phyloP scores from a whole-genome alignment of 305 asterid species.

The Fraxinus sp. region DNA sequence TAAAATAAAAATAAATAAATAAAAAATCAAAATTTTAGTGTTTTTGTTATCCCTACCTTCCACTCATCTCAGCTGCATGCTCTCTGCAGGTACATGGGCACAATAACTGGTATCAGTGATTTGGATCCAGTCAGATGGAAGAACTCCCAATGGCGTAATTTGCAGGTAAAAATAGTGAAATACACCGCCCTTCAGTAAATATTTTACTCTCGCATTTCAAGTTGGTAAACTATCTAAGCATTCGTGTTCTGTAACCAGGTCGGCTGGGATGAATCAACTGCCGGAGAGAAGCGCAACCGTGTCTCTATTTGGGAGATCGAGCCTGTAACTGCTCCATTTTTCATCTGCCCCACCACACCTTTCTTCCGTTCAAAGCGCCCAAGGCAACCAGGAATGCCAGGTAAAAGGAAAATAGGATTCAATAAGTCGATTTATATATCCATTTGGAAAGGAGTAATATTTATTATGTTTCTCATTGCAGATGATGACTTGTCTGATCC shows the following conservation, averaged over 20 bases:
- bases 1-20: no score
- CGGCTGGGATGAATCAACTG: conserved; percentile 98
- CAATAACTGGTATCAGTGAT: conserved; percentile 87
- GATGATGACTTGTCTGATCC: conserved; percentile 79
- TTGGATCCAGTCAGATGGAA: conserved; percentile 92
- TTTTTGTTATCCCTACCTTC: neutral
- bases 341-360: conserved; percentile 85
- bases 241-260: conserved; percentile 45
- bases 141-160: conserved; percentile 96
- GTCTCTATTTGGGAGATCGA: conserved; percentile 99
- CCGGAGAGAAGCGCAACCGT: conserved; percentile 79
- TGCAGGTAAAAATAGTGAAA: conserved; percentile 51
- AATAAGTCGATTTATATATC: neutral
- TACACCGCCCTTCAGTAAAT: neutral
- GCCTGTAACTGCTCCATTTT: conserved; percentile 94
- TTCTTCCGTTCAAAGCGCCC: conserved; percentile 80
- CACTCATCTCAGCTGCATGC: neutral
- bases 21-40: neutral
- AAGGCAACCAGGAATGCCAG: conserved; percentile 92
- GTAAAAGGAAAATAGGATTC: conserved; percentile 33
- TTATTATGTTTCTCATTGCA: conserved; percentile 39
- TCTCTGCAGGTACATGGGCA: conserved; percentile 87
- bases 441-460: neutral
- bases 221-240: neutral
- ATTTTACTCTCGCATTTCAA: neutral